A percentile compares a stretch with the other conserved stretches of the same genome.
Conservation (phyloP, 1,139 yeast genomes). For the Lodderomyces parapsilosis region DNA sequence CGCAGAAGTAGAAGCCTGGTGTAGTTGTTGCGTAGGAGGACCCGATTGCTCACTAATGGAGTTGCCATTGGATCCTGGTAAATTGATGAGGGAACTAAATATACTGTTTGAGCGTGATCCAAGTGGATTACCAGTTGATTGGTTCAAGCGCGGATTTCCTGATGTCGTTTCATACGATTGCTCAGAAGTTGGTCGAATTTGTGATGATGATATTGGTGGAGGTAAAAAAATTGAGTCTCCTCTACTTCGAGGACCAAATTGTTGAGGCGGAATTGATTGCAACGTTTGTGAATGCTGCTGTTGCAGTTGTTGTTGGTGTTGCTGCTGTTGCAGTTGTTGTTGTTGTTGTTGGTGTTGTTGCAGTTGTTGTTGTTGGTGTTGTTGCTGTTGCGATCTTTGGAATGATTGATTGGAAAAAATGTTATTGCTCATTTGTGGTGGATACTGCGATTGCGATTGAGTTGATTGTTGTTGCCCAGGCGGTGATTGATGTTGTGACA, state of each 20-base stretch:
- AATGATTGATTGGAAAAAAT: constrained; percentile 1
- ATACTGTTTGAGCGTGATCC: constrained; percentile 38
- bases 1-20: constrained; percentile 1
- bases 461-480: constrained; percentile 1
- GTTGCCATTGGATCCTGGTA: constrained; percentile 36
- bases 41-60: constrained; percentile 30
- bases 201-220: constrained; percentile 23
- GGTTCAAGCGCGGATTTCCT: constrained; percentile 3
- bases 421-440: constrained; percentile 5
- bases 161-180: constrained; percentile 11
- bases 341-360: constrained; percentile 6
- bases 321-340: constrained; percentile 9
- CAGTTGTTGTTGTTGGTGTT: background rate
- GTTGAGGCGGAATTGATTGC: constrained; percentile 10
- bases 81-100: constrained; percentile 41
- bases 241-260: constrained; percentile 20
- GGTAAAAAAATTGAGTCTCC: constrained; percentile 35
- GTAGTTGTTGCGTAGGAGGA: background rate
- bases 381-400: constrained; percentile 4
- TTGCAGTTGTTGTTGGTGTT: constrained; percentile 10
- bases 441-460: constrained; percentile 4
- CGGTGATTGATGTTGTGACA: background rate
- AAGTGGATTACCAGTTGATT: constrained; percentile 9
- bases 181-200: constrained; percentile 14
- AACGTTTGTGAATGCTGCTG: constrained; percentile 10